Percentiles rank a stretch among this genome's conserved stretches.
Conservation (phyloP, 176 grass and related monocot species). For the Carex parvula region DNA sequence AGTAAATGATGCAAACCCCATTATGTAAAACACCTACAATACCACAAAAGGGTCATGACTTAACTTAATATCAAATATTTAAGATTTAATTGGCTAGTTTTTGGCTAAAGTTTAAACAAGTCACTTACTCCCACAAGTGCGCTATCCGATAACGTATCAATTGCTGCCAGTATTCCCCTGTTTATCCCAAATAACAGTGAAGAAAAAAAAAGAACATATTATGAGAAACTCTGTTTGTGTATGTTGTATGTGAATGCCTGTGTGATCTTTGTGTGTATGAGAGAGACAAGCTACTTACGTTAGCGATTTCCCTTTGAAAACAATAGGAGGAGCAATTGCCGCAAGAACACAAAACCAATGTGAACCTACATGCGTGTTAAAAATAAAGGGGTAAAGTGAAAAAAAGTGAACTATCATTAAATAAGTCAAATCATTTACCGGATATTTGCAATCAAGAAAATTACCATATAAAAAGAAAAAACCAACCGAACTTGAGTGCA, state of each 20-base stretch:
- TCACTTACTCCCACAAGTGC: slow-evolving; percentile 55
- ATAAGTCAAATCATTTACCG: not conserved
- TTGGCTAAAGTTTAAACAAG: slow-evolving; percentile 6
- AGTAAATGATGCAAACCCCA: slow-evolving; percentile 70
- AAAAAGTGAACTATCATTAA: not conserved
- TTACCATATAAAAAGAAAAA: slow-evolving; percentile 85
- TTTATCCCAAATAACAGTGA: slow-evolving; percentile 34
- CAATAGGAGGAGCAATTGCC: slow-evolving; percentile 74
- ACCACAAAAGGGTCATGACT: slow-evolving; percentile 16
- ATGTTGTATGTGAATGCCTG: not conserved
- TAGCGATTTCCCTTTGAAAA: slow-evolving; percentile 65
- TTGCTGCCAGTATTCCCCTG: slow-evolving; percentile 72
- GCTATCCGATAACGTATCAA: slow-evolving; percentile 56
- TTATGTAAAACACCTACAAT: slow-evolving; percentile 61
- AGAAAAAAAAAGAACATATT: not conserved
- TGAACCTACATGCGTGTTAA: slow-evolving; percentile 46
- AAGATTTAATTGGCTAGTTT: slow-evolving; percentile 1
- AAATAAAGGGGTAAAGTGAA: slow-evolving; percentile 5
- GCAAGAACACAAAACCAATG: slow-evolving; percentile 66
- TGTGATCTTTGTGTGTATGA: not conserved
- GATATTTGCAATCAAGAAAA: slow-evolving; percentile 12
- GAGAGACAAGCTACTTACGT: slow-evolving; percentile 46
- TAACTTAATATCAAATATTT: not conserved
- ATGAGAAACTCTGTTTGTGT: not conserved
- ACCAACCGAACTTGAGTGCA: slow-evolving; percentile 66